Evolutionary conservation across 306 rosid species (phyloP), one percentile per base, ranked within the genome.

Genomic region (Cajanus cajan): DNA sequence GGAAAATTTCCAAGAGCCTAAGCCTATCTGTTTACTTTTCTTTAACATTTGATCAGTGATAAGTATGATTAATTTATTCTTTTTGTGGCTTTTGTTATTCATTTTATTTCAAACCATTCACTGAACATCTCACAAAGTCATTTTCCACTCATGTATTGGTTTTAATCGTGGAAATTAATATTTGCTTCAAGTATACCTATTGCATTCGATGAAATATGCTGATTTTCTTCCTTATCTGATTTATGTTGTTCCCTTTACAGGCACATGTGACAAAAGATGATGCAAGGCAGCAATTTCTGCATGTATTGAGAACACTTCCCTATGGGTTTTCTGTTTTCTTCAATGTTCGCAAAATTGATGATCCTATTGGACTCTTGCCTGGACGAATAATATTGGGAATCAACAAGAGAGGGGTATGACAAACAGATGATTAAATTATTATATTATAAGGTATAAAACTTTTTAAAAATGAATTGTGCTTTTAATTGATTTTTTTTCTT

Each of bases 301-400:
- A 96, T 28, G 89, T 92, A 78, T 83, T 94, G 76, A 92, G 92
- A 82, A 78, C 92, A 61, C 93, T 94, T 90, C 98, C 97, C 37
- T 94, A 90, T 55, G 98, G 98, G 68, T 88, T 87, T 86, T 90
- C 98, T 25, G 94, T 94, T 52, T 94, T 94, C 85, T 94, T 94
- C 80, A 85, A 91, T 74, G 91, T 94, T 70, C 97, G 96, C 39
- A 94, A 90, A 91, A 94, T 94, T 77, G 97, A 94, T 82, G 97
- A 94, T 86, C 98, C 98, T 48, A 94, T 94, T 73, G 98, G 98
- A 41, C 97, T 94, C 76, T 80, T 94, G 24, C 98, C 98, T 0
- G 98, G 98, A 68, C 88, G 97, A 52, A 92, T 94, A 47, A 82
- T 92, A 87, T 86, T 94, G 87, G 98, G 96, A 77, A 94, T 94